A percentile compares a stretch with the other conserved stretches of the same genome.
These are phyloP conservation scores for Pulveroboletus ravenelii DNA, from an alignment of 768 basidiomycete genomes.

Conservation along the genomic window DNA sequence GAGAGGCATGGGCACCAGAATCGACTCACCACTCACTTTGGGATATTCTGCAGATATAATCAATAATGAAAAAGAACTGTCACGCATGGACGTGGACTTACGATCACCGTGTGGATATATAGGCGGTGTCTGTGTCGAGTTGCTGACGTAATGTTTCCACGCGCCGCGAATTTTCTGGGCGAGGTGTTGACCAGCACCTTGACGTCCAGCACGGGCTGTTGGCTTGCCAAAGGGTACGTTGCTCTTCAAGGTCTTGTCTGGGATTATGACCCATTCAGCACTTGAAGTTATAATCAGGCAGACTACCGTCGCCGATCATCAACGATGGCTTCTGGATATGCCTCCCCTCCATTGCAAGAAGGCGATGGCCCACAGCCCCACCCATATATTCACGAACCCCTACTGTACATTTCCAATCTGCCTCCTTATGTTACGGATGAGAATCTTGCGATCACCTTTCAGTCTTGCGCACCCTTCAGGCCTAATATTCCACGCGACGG, in stretches of 20 bases:
- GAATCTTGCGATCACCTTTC: slow-evolving; percentile 68
- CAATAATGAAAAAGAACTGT: too few species aligned
- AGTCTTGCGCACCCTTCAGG: slow-evolving; percentile 75
- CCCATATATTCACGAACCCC: slow-evolving; percentile 80
- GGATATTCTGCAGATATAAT: too few species aligned
- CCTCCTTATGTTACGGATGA: slow-evolving; percentile 72
- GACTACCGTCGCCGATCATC: slow-evolving; percentile 28
- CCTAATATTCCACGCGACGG: slow-evolving; percentile 68
- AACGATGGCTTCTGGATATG: slow-evolving; percentile 35
- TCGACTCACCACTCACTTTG: not conserved
- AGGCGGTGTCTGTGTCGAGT: slow-evolving; percentile 1
- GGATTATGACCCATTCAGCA: not conserved
- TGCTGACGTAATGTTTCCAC: slow-evolving; percentile 34
- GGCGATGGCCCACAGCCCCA: slow-evolving; percentile 44
- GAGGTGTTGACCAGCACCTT: slow-evolving; percentile 24
- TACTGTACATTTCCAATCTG: slow-evolving; percentile 76
- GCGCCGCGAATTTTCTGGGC: slow-evolving; percentile 27
- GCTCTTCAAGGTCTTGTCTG: not conserved
- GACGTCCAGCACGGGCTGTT: slow-evolving; percentile 31
- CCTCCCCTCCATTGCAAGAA: slow-evolving; percentile 30
- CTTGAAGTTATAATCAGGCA: slow-evolving; percentile 9
- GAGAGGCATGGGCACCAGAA: not conserved
- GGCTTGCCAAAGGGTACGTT: slow-evolving; percentile 28
- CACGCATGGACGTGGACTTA: not conserved
- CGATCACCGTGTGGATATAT: not conserved